These are phyloP conservation scores for Leonotis leonurus DNA, from an alignment of 257 asterid species.

Conservation along the genomic window DNA sequence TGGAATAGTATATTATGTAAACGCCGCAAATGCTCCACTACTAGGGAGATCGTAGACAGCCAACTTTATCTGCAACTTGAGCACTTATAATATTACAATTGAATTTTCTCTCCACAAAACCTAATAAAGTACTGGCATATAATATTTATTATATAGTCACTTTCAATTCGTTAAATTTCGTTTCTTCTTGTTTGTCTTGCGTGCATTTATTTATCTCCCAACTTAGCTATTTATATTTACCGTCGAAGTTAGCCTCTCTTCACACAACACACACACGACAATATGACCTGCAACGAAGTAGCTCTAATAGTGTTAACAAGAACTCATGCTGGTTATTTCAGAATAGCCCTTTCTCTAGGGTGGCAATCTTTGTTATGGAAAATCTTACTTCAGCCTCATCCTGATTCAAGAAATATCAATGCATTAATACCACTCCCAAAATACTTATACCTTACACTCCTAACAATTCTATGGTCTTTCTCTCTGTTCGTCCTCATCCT, in stretches of 20 bases:
- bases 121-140: too few relatives aligned
- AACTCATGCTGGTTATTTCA: conserved; percentile 58
- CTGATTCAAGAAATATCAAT: conserved; percentile 8
- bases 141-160: too few relatives aligned
- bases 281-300: background rate
- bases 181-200: background rate
- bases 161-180: too few relatives aligned
- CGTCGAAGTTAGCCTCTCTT: background rate
- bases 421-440: conserved; percentile 18
- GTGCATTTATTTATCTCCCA: background rate
- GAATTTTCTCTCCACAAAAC: too few relatives aligned
- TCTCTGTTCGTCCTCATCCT: conserved; percentile 28
- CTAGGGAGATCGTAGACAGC: too few relatives aligned
- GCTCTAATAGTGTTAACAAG: conserved; percentile 21
- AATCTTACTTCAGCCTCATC: conserved; percentile 36
- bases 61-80: too few relatives aligned
- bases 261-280: background rate
- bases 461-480: conserved; percentile 35
- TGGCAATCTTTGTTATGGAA: conserved; percentile 60
- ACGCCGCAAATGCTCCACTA: too few relatives aligned
- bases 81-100: too few relatives aligned
- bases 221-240: background rate
- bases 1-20: too few relatives aligned
- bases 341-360: conserved; percentile 52
- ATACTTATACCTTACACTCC: conserved; percentile 10